Evolutionary conservation across 306 rosid species (phyloP).

Genomic region (Lupinus albus): DNA sequence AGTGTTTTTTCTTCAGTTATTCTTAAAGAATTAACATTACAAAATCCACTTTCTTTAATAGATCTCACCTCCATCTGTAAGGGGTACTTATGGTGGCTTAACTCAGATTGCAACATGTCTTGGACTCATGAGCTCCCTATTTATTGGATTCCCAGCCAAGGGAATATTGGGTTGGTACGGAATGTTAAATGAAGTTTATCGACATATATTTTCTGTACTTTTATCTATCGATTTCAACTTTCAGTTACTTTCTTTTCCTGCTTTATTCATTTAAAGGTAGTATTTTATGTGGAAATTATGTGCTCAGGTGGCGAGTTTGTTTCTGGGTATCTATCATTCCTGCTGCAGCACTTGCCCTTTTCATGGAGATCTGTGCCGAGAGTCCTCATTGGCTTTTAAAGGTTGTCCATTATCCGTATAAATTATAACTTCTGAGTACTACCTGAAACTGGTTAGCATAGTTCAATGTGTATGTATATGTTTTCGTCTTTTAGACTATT

Average conservation of each 20-base stretch:
- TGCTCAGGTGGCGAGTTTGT: slow-evolving; percentile 84
- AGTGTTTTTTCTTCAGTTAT: slow-evolving; percentile 1
- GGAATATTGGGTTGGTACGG: slow-evolving; percentile 78
- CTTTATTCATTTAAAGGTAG: slow-evolving; percentile 7
- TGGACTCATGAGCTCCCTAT: slow-evolving; percentile 71
- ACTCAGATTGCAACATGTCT: slow-evolving; percentile 89
- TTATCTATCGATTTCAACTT: slow-evolving; percentile 21
- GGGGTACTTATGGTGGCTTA: slow-evolving; percentile 78
- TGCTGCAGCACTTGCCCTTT: slow-evolving; percentile 62
- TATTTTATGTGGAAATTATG: slow-evolving; percentile 33
- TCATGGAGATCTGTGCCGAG: slow-evolving; percentile 87
- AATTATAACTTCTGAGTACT: slow-evolving; percentile 24
- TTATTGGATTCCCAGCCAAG: slow-evolving; percentile 79
- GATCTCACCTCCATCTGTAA: slow-evolving; percentile 77
- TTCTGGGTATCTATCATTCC: slow-evolving; percentile 79
- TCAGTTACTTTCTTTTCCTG: slow-evolving; percentile 7
- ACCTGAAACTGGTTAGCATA: slow-evolving; percentile 14
- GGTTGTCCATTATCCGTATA: slow-evolving; percentile 50
- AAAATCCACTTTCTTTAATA: slow-evolving; percentile 40
- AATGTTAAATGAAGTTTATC: slow-evolving; percentile 23
- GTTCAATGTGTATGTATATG: slow-evolving; percentile 23
- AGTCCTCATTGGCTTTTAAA: slow-evolving; percentile 89
- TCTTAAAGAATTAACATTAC: not conserved
- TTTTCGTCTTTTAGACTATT: slow-evolving; percentile 12
- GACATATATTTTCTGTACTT: slow-evolving; percentile 19